A percentile compares a stretch with the other conserved stretches of the same genome.
phyloP scores from a whole-genome alignment of 179 eudicot genomes.

The Pouteria campechiana region DNA sequence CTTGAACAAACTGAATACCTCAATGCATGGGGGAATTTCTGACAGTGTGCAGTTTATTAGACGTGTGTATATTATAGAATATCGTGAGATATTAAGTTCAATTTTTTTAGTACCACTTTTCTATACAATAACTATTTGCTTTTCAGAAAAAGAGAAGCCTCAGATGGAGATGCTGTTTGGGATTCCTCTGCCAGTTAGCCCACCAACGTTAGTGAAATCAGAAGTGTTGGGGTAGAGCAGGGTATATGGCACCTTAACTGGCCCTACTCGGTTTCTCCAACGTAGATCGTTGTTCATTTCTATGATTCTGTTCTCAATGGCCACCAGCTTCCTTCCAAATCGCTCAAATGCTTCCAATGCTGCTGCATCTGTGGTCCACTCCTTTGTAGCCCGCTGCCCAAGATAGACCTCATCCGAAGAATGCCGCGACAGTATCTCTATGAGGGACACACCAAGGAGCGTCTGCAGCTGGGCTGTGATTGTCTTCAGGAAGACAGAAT shows the following conservation, averaged over 20 bases:
- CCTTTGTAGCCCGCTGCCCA: constrained; percentile 41
- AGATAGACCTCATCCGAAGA: constrained; percentile 64
- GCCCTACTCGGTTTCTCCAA: constrained; percentile 51
- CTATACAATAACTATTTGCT: too few species aligned
- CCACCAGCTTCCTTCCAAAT: constrained; percentile 28
- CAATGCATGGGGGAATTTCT: too few species aligned
- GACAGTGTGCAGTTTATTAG: too few species aligned
- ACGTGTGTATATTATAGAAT: too few species aligned
- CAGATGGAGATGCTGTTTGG: constrained; percentile 63
- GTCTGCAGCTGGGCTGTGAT: constrained; percentile 41
- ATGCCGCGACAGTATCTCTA: constrained; percentile 66
- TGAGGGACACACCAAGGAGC: constrained; percentile 36
- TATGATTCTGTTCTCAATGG: constrained; percentile 28
- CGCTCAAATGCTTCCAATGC: constrained; percentile 35
- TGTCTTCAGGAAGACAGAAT: constrained; percentile 36
- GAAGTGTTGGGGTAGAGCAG: constrained; percentile 45
- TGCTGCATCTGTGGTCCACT: constrained; percentile 37
- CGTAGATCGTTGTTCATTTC: constrained; percentile 25
- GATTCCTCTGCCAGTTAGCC: constrained; percentile 64
- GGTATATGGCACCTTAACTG: constrained; percentile 44
- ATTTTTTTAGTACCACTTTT: too few species aligned
- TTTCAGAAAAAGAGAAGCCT: constrained; percentile 3
- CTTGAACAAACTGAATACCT: too few species aligned
- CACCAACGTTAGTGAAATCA: constrained; percentile 36
- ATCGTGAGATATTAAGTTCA: too few species aligned